Conservation (phyloP, 179 eudicot genomes). For the Spergularia azorica region DNA sequence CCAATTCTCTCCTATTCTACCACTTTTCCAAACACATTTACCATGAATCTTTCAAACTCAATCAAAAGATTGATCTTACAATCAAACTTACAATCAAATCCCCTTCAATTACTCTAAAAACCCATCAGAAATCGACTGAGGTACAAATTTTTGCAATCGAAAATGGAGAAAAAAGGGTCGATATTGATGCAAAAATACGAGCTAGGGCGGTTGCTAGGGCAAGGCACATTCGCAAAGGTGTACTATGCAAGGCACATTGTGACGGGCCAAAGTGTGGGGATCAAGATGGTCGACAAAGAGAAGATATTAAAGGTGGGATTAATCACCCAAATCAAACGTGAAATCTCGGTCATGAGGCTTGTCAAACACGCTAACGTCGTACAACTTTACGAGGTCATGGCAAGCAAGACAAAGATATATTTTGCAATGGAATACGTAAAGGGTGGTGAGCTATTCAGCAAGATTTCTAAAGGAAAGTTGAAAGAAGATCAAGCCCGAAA, state of each 20-base stretch:
- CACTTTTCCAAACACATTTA: background rate
- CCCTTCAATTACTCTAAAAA: slow-evolving; percentile 6
- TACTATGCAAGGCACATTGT: slow-evolving; percentile 50
- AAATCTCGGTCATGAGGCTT: slow-evolving; percentile 73
- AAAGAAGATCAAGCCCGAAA: slow-evolving; percentile 56
- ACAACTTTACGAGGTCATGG: slow-evolving; percentile 82
- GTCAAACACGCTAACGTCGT: slow-evolving; percentile 73
- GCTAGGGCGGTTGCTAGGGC: slow-evolving; percentile 65
- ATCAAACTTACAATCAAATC: background rate
- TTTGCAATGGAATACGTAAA: slow-evolving; percentile 76
- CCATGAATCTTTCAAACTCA: background rate
- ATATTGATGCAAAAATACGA: slow-evolving; percentile 70
- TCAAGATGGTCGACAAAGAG: slow-evolving; percentile 68
- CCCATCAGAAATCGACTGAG: background rate
- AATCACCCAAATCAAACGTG: slow-evolving; percentile 73
- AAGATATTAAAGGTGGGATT: slow-evolving; percentile 58
- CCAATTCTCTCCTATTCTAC: slow-evolving; percentile 4
- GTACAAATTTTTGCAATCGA: no score
- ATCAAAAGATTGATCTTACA: background rate
- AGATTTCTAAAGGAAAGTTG: slow-evolving; percentile 59
- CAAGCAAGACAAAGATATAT: slow-evolving; percentile 74
- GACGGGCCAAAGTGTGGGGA: slow-evolving; percentile 57
- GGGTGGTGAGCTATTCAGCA: slow-evolving; percentile 79
- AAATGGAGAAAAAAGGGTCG: slow-evolving; percentile 62
- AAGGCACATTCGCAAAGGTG: slow-evolving; percentile 81